These are phyloP conservation scores for Basidiobolus meristosporus DNA, from an alignment of 371 early-diverging fungal species.

Conservation along the genomic window DNA sequence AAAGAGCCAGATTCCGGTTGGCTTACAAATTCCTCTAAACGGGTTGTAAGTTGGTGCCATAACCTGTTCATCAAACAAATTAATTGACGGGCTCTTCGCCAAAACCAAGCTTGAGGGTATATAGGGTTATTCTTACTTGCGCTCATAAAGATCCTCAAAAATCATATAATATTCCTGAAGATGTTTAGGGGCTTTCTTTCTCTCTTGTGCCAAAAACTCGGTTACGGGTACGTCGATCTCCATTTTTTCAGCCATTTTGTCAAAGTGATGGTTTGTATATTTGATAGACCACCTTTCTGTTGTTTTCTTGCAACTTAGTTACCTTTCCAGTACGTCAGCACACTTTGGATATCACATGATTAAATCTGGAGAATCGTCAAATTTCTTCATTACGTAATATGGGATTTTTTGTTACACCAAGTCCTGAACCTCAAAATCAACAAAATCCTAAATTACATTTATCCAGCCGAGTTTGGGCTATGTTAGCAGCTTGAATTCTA, in stretches of 20 bases:
- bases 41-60: constrained; percentile 91
- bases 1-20: constrained; percentile 57
- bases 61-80: constrained; percentile 50
- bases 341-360: too few species aligned
- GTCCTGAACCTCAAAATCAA: too few species aligned
- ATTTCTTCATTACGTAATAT: too few species aligned
- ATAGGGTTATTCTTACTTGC: constrained; percentile 45
- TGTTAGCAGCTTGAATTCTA: too few species aligned
- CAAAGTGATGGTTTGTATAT: too few species aligned
- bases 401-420: too few species aligned
- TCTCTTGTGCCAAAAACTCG: constrained; percentile 43
- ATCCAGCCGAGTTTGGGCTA: too few species aligned
- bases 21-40: constrained; percentile 51
- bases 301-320: too few species aligned
- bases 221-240: constrained; percentile 68
- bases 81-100: constrained; percentile 10
- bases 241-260: constrained; percentile 25
- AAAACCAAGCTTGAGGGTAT: constrained; percentile 32
- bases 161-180: constrained; percentile 50
- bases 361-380: too few species aligned
- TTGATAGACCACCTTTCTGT: too few species aligned
- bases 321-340: too few species aligned
- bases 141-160: constrained; percentile 81
- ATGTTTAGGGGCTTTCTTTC: constrained; percentile 39
- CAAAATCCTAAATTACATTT: too few species aligned